These are phyloP conservation scores for Rhodosporidiobolus sp. DNA, from an alignment of 768 basidiomycete species.

Conservation along the genomic window DNA sequence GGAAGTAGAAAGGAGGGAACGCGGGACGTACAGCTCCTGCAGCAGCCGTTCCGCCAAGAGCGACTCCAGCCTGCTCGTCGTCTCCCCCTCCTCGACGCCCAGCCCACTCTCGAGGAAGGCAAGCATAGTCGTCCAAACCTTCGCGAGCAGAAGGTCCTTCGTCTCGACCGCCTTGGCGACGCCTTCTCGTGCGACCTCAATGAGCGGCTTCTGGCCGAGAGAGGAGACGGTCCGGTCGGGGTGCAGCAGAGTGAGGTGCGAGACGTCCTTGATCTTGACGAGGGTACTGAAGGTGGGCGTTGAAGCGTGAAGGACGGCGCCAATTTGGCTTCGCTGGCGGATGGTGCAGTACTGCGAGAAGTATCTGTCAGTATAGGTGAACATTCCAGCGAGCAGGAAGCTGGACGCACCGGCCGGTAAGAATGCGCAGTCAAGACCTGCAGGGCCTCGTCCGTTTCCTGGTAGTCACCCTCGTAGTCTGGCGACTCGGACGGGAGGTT, in stretches of 20 bases:
- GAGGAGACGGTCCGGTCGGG: constrained; percentile 5
- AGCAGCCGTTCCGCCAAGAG: constrained; percentile 21
- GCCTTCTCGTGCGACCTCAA: constrained; percentile 27
- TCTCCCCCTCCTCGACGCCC: constrained; percentile 2
- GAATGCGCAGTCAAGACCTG: constrained; percentile 14
- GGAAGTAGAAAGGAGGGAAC: no score
- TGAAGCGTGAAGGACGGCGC: not conserved
- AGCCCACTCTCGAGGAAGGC: constrained; percentile 27
- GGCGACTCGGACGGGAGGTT: constrained; percentile 16
- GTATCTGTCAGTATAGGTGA: not conserved
- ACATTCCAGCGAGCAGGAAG: not conserved
- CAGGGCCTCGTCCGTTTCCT: constrained; percentile 38
- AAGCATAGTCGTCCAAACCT: constrained; percentile 31
- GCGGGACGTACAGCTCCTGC: constrained; percentile 21
- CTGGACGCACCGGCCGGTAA: constrained; percentile 6
- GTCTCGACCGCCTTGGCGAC: constrained; percentile 1
- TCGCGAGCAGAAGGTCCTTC: constrained; percentile 23
- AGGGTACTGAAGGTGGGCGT: constrained; percentile 27
- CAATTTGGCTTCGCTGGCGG: not conserved
- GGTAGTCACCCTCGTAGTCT: constrained; percentile 30
- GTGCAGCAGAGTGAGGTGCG: constrained; percentile 30
- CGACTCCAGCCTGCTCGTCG: constrained; percentile 3
- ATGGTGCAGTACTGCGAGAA: constrained; percentile 4
- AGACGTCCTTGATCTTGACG: constrained; percentile 41
- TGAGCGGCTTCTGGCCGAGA: constrained; percentile 5